phyloP scores from a whole-genome alignment of 2,329 filamentous ascomycete species.

The Trichoderma lentiforme region DNA sequence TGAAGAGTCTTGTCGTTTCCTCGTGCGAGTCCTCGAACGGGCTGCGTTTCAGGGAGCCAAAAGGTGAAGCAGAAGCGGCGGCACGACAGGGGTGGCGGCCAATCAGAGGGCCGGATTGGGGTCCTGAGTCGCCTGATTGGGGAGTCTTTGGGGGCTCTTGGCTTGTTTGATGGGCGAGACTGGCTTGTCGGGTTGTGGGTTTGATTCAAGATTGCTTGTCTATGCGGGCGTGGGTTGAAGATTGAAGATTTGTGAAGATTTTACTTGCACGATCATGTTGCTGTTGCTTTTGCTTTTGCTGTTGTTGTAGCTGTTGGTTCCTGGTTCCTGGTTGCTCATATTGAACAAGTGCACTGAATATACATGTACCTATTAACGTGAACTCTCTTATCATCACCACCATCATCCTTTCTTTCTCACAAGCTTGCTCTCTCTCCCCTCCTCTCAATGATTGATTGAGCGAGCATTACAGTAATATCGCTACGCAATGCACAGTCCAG shows the following conservation, averaged over 20 bases:
- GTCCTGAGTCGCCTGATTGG: constrained; percentile 19
- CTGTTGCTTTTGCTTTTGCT: neutral
- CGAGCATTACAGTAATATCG: neutral
- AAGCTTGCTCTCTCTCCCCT: neutral
- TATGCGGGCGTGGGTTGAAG: neutral
- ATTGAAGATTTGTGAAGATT: neutral
- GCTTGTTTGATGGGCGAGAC: neutral
- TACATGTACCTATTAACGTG: neutral
- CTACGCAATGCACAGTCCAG: neutral
- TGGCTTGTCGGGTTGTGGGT: neutral
- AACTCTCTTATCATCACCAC: neutral
- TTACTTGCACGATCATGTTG: neutral
- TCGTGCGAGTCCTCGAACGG: constrained; percentile 2
- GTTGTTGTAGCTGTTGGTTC: neutral
- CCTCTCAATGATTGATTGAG: neutral
- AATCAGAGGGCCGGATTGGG: constrained; percentile 12
- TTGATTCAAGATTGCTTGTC: neutral
- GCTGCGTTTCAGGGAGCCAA: constrained; percentile 16
- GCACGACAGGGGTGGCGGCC: neutral
- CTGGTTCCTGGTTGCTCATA: neutral
- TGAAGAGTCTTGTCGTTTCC: neutral
- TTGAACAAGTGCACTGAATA: neutral
- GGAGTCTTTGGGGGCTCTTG: constrained; percentile 1
- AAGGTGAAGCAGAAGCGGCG: constrained; percentile 18
- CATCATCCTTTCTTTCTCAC: neutral